Base-by-base conservation (phyloP, 2,329 filamentous ascomycete species). In the Colletotrichum cereale region DNA sequence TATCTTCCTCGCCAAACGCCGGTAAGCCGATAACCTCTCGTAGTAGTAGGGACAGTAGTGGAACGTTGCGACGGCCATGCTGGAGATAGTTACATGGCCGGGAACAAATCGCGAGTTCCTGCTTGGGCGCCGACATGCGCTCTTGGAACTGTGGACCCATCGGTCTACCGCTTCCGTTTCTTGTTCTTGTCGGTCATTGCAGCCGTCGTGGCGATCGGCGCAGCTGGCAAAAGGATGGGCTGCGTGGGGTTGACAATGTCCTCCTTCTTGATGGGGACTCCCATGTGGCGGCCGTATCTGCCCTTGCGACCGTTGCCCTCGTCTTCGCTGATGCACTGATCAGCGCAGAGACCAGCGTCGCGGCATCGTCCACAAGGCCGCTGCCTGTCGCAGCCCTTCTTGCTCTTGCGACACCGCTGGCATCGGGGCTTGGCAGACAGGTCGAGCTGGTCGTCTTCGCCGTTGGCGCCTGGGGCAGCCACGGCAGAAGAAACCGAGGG, bases 351-450 rank as follows among this genome's bases (percentile, higher is more conserved):
- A 26, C 96, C 96, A 53, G 96, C 96, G 83, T 99, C 96, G 81
- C 95, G 94, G 89, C 96, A 99, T 74, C 96, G 91, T 67, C 95
- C 94, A 79, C 96, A 99, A 36, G 96, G 96, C 48, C 96, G 92
- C 83, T 98, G 96, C 70, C 96, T 92, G 84, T 99, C 96, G 80
- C 96, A 99, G 16, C 96, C 96, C 84, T 99, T 99, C 88, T 99
- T 99, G 85, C 96, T 98, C 89, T 99, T 99, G 78, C 96, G 93
- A 87, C 96, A 99, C 70, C 96, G 93, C 82, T 99, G 96, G 86
- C 96, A 99, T 74, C 96, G 95, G 67, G 96, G 96, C 84, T 98
- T 98, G 75, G 93, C 95, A 0, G 96, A 98, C 26, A 98, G 85
- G 77, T 99, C 96, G 3, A 95, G 96, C 60, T 97, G 86, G 68